Percentiles rank a stretch among this genome's conserved stretches.
Conservation (phyloP, 345 rosid species). For the Aurinia saxatilis region DNA sequence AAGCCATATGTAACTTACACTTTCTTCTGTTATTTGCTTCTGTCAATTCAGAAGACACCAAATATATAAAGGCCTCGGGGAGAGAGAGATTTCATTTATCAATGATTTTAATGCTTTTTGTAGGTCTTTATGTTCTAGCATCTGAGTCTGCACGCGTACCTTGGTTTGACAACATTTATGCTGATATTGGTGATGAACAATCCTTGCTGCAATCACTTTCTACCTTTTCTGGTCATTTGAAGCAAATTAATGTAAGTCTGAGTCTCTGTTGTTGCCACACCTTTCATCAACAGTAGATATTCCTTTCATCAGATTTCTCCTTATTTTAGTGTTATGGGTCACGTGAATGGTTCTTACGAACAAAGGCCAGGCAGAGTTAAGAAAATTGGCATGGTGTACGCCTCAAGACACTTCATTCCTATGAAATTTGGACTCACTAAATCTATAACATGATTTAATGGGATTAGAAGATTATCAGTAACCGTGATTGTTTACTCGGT, state of each 20-base stretch:
- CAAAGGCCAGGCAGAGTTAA: too few species aligned
- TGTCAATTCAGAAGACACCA: neutral
- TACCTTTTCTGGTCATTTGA: constrained; percentile 91
- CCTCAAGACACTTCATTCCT: neutral
- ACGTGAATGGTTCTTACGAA: too few species aligned
- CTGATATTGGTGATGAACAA: constrained; percentile 96
- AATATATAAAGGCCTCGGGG: neutral
- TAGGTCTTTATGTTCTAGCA: constrained; percentile 80
- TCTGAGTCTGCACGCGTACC: constrained; percentile 82
- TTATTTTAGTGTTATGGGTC: neutral
- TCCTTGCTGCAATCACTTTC: constrained; percentile 87
- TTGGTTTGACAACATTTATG: constrained; percentile 90
- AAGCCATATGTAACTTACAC: neutral
- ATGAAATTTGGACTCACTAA: neutral
- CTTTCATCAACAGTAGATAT: neutral
- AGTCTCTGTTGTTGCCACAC: constrained; percentile 6
- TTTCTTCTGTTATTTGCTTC: neutral
- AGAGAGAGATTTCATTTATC: neutral
- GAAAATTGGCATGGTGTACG: neutral
- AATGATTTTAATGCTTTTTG: constrained; percentile 8
- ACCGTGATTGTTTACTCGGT: neutral
- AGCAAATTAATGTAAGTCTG: constrained; percentile 74
- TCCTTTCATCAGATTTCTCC: neutral
- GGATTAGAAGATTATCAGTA: neutral
- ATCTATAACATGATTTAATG: neutral